These are phyloP conservation scores for Groenewaldozyma auringiensis DNA, from an alignment of 1,139 yeast species.

Conservation along the genomic window DNA sequence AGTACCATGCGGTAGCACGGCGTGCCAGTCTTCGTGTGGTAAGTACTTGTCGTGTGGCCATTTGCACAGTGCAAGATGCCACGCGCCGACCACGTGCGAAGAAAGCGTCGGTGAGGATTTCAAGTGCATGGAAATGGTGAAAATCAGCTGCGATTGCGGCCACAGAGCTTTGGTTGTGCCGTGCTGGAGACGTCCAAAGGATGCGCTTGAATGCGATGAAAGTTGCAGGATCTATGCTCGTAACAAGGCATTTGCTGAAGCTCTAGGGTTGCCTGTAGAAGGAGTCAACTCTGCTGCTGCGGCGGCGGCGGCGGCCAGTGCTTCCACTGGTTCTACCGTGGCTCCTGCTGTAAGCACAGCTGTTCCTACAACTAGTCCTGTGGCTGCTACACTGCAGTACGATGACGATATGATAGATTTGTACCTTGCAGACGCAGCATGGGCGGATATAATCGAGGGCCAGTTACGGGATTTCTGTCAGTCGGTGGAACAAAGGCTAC, in stretches of 20 bases:
- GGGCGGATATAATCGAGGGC: conserved; percentile 43
- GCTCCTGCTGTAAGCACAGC: too few relatives aligned
- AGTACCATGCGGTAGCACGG: conserved; percentile 24
- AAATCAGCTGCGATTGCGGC: conserved; percentile 59
- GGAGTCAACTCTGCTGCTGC: not conserved
- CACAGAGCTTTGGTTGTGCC: conserved; percentile 28
- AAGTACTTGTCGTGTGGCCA: conserved; percentile 63
- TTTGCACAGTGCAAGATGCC: conserved; percentile 54
- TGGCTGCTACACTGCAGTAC: conserved; percentile 24
- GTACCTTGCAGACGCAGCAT: conserved; percentile 26
- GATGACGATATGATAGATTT: conserved; percentile 23
- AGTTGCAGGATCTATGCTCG: conserved; percentile 58
- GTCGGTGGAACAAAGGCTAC: conserved; percentile 34
- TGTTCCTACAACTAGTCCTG: not conserved
- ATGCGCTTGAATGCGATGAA: conserved; percentile 52
- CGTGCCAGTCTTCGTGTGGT: conserved; percentile 45
- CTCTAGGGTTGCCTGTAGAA: conserved; percentile 38
- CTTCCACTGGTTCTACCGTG: too few relatives aligned
- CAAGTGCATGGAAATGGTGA: conserved; percentile 47
- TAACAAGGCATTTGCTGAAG: conserved; percentile 54
- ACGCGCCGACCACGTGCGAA: conserved; percentile 48
- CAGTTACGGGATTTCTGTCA: conserved; percentile 45
- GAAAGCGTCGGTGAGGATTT: conserved; percentile 24
- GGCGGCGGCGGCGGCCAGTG: not conserved
- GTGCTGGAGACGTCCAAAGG: conserved; percentile 18